A percentile compares a stretch with the other conserved stretches of the same genome.
phyloP scores from a whole-genome alignment of 1,284 basidiomycete genomes.

The Thecaphora thlaspeos region DNA sequence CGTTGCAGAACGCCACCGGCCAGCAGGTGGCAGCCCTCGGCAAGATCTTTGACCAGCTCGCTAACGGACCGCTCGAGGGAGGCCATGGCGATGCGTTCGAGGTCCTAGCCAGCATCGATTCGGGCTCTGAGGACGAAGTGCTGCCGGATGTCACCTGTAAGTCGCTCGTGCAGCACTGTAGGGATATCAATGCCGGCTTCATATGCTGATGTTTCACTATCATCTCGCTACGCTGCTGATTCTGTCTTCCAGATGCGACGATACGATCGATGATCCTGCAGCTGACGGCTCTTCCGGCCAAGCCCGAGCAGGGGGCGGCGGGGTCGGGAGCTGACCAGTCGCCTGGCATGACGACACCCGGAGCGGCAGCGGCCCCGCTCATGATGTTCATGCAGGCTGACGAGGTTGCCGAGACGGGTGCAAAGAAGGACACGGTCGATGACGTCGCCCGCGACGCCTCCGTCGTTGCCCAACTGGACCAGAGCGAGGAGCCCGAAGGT shows the following conservation, averaged over 20 bases:
- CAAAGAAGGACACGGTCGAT: background rate
- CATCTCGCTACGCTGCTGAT: background rate
- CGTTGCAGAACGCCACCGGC: constrained; percentile 28
- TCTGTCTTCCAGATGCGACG: constrained; percentile 1
- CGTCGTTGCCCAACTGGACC: background rate
- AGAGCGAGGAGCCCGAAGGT: constrained; percentile 14
- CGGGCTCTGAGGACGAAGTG: constrained; percentile 20
- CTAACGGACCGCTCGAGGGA: constrained; percentile 29
- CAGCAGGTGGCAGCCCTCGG: constrained; percentile 28
- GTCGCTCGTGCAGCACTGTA: background rate
- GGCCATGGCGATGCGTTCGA: constrained; percentile 30
- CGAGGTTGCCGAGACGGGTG: constrained; percentile 13
- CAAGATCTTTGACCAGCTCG: constrained; percentile 32
- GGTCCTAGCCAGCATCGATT: constrained; percentile 19
- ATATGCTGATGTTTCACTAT: no score
- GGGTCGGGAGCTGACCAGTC: constrained; percentile 5
- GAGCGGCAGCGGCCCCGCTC: no score
- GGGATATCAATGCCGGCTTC: background rate
- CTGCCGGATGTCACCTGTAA: constrained; percentile 21
- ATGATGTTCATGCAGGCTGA: constrained; percentile 25
- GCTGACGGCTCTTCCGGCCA: constrained; percentile 29
- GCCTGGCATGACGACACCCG: no score
- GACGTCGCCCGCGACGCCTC: background rate
- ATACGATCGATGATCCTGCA: constrained; percentile 25
- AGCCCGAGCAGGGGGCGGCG: background rate